phyloP scores from a whole-genome alignment of 345 rosid species.

The Lepidium sativum region DNA sequence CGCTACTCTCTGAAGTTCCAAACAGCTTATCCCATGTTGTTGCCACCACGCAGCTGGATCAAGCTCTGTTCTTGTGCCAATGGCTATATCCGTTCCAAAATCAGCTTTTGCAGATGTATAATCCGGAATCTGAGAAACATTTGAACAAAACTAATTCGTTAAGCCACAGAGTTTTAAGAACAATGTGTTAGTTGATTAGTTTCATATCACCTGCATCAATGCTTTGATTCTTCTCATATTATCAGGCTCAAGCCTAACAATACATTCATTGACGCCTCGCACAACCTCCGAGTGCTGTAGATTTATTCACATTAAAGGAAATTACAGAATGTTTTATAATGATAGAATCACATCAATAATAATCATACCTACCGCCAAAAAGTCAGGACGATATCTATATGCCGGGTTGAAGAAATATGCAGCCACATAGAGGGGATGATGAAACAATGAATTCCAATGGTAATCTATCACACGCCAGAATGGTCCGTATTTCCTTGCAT shows the following conservation, averaged over 20 bases:
- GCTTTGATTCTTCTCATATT: constrained; percentile 62
- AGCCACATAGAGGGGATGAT: constrained; percentile 81
- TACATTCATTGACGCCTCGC: constrained; percentile 85
- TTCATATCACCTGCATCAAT: constrained; percentile 65
- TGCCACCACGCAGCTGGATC: constrained; percentile 93
- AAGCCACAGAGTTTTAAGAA: not conserved
- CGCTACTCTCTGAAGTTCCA: constrained; percentile 79
- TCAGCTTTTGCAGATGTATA: constrained; percentile 72
- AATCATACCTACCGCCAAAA: constrained; percentile 48
- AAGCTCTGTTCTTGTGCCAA: constrained; percentile 70
- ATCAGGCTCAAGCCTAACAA: constrained; percentile 76
- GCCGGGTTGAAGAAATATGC: constrained; percentile 90
- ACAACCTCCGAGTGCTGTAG: constrained; percentile 69
- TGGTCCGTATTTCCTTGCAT: constrained; percentile 61
- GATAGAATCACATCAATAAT: not conserved
- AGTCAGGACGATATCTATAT: constrained; percentile 67
- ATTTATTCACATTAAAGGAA: constrained; percentile 12
- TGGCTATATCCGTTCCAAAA: constrained; percentile 81
- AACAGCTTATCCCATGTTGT: constrained; percentile 48
- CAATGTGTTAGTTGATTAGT: not conserved
- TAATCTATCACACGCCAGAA: constrained; percentile 71
- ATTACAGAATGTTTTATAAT: not conserved
- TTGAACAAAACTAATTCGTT: not conserved
- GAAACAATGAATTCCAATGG: constrained; percentile 64
- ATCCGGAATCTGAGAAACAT: constrained; percentile 56